A percentile compares a stretch with the other conserved stretches of the same genome.
phyloP scores from a whole-genome alignment of 495 filamentous ascomycete species.

The Trichoderma reesei region DNA sequence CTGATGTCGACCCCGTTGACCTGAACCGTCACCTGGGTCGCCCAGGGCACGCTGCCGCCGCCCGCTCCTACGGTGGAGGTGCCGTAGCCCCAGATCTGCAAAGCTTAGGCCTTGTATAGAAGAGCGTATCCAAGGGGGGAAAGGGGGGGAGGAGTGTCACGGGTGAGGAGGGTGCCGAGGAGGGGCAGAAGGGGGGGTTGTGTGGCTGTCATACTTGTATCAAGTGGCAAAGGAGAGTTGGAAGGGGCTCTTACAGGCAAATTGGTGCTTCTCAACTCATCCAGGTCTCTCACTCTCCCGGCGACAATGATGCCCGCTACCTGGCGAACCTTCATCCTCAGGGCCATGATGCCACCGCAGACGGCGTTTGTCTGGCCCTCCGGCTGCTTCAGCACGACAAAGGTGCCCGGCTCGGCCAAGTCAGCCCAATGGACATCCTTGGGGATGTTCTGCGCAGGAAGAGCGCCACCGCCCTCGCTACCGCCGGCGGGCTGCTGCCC shows the following conservation, averaged over 20 bases:
- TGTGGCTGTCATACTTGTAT: no score
- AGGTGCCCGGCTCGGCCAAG: slow-evolving; percentile 37
- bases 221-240: background rate
- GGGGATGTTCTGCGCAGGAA: slow-evolving; percentile 25
- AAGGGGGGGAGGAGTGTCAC: background rate
- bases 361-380: slow-evolving; percentile 50
- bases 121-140: background rate
- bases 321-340: slow-evolving; percentile 45
- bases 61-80: slow-evolving; percentile 51
- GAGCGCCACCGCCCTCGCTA: background rate
- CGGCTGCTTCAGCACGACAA: slow-evolving; percentile 53
- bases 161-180: background rate
- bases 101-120: background rate
- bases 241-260: slow-evolving; percentile 35
- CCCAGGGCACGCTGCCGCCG: slow-evolving; percentile 48
- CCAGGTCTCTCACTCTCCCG: slow-evolving; percentile 55
- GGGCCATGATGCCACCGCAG: slow-evolving; percentile 59
- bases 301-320: slow-evolving; percentile 45
- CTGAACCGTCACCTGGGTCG: slow-evolving; percentile 41
- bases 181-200: background rate
- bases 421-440: slow-evolving; percentile 51
- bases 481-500: background rate
- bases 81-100: slow-evolving; percentile 45
- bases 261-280: slow-evolving; percentile 35
- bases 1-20: slow-evolving; percentile 38